phyloP scores from a whole-genome alignment of 1,284 basidiomycete genomes.

The Meira nashicola region DNA sequence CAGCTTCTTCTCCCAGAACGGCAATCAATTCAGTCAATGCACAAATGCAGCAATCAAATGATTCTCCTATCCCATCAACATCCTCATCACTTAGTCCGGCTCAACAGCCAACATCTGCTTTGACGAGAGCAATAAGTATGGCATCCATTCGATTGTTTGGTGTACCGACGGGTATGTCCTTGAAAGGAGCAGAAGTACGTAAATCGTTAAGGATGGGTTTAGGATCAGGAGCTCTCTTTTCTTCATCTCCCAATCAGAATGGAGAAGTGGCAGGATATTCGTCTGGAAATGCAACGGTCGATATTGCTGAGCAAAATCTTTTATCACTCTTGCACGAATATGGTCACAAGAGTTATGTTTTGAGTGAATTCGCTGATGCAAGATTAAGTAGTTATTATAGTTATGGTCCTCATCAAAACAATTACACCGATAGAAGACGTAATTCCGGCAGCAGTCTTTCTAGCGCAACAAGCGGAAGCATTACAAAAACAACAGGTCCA shows the following conservation, averaged over 20 bases:
- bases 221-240: not conserved
- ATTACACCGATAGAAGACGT: not conserved
- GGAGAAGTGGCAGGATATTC: not conserved
- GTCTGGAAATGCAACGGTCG: not conserved
- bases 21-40: too few species aligned
- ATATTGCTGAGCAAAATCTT: conserved; percentile 67
- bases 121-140: conserved; percentile 64
- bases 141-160: conserved; percentile 89
- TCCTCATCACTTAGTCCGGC: not conserved
- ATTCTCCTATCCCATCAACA: too few species aligned
- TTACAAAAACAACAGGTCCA: not conserved
- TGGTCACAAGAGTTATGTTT: conserved; percentile 89
- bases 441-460: not conserved
- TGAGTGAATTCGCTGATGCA: conserved; percentile 87
- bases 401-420: conserved; percentile 51
- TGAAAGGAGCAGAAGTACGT: conserved; percentile 38
- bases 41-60: too few species aligned
- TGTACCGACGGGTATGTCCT: conserved; percentile 55
- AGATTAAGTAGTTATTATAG: conserved; percentile 72
- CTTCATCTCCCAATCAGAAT: not conserved
- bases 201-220: conserved; percentile 9
- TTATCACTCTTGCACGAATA: conserved; percentile 74
- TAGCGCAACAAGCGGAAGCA: not conserved
- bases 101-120: conserved; percentile 7
- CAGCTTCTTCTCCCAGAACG: too few species aligned